Base-by-base conservation (phyloP, 371 early-diverging fungal species). In the Agmasoma carcini region DNA sequence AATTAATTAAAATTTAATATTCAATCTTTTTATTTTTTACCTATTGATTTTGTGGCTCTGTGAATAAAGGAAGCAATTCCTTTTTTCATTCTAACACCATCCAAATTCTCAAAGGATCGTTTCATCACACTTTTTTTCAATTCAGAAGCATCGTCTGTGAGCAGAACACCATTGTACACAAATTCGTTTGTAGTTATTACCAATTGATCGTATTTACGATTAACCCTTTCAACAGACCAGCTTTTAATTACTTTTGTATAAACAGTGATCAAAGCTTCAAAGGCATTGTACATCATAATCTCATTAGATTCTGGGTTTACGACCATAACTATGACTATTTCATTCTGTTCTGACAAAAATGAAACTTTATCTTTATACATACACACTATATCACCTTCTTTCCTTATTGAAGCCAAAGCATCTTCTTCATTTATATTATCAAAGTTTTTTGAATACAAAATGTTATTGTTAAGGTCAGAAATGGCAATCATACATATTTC, bases 151-250 rank as follows among this genome's bases (percentile, higher is more conserved):
- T 70, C 57, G 27, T 68, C 65, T 44, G 50, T 53, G 14, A 64
- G 17, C 33, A 75, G 43, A 12, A 73, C 46, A 6, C 68, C 71
- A 45, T 73, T 53, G 45, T 67, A 75, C 2, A 75, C 59, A 58
- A 75, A 75, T 19, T 54, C 36, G 33, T 70, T 58, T 2, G 65
- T 33, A 7, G 70, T 33, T 19, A 70, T 39, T 12, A 68, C 40
- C 15, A 72, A 14, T 46, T 64, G 51, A 61, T 75, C 75, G 39
- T 68, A 75, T 54, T 75, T 72, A 48, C 66, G 59, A 38, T 48
- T 30, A 7, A 75, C 19, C 11, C 30, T 22, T 41, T 68, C 64
- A 17, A 54, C 49, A 17, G 52, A 57, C n/a, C 59, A 55, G 0
- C 54, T 66, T 49, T 67, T 68, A 11, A 72, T 33, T n/a, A 66